Percentiles rank a stretch among this genome's conserved stretches.
Conservation (phyloP, 306 rosid genomes). For the Datisca glomerata region DNA sequence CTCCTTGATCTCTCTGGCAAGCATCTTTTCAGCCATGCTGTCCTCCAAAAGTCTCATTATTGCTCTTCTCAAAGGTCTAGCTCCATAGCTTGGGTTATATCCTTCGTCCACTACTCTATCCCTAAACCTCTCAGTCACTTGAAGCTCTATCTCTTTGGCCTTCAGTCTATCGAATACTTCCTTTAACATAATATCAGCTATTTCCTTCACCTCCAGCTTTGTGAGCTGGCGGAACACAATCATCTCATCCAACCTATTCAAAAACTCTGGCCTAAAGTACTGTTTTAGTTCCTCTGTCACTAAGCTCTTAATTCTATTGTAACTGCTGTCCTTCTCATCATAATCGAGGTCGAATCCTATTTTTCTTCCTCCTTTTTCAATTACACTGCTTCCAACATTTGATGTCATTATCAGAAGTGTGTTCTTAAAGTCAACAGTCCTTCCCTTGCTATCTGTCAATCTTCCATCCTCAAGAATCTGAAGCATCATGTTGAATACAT, state of each 20-base stretch:
- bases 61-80: slow-evolving; percentile 95
- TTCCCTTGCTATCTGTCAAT: slow-evolving; percentile 88
- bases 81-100: slow-evolving; percentile 91
- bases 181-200: slow-evolving; percentile 87
- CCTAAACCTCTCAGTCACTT: slow-evolving; percentile 85
- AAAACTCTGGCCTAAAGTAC: slow-evolving; percentile 84
- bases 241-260: slow-evolving; percentile 92
- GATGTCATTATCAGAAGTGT: slow-evolving; percentile 95
- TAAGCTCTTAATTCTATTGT: slow-evolving; percentile 82
- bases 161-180: slow-evolving; percentile 88
- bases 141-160: slow-evolving; percentile 64
- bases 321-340: slow-evolving; percentile 90
- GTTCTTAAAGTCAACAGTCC: slow-evolving; percentile 94
- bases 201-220: slow-evolving; percentile 86
- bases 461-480: slow-evolving; percentile 95
- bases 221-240: slow-evolving; percentile 93
- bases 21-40: slow-evolving; percentile 99
- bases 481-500: slow-evolving; percentile 97
- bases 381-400: slow-evolving; percentile 91
- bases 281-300: slow-evolving; percentile 89
- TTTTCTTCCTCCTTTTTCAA: slow-evolving; percentile 89
- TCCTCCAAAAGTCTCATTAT: slow-evolving; percentile 96
- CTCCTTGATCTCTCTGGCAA: slow-evolving; percentile 82
- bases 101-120: slow-evolving; percentile 95
- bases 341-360: slow-evolving; percentile 84